Conservation (phyloP, 2,329 filamentous ascomycete genomes). For the Eurotiales sp. region DNA sequence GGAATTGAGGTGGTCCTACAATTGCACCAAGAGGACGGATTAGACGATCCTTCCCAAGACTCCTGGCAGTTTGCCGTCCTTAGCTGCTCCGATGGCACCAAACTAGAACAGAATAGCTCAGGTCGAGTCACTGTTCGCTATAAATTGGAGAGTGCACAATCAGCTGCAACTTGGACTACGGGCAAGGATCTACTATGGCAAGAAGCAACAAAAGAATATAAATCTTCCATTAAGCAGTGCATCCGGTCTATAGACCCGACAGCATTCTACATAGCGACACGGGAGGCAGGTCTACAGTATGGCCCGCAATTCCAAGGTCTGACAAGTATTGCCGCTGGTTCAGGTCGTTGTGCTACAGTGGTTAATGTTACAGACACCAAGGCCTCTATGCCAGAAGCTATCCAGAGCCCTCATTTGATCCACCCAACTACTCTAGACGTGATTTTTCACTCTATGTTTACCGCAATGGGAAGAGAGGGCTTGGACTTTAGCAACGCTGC, state of each 20-base stretch:
- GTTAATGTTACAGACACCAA: conserved; percentile 2
- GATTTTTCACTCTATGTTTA: conserved; percentile 28
- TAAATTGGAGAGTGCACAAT: background rate
- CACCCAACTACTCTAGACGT: conserved; percentile 36
- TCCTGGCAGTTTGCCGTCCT: background rate
- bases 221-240: background rate
- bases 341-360: background rate
- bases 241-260: background rate
- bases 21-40: background rate
- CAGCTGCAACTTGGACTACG: background rate
- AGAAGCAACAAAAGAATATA: background rate
- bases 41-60: background rate
- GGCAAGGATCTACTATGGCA: background rate
- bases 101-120: background rate
- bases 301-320: conserved; percentile 5
- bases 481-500: conserved; percentile 19
- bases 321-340: background rate
- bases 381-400: conserved; percentile 28
- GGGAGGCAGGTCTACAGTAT: conserved; percentile 2
- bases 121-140: conserved; percentile 1
- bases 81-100: background rate
- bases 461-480: conserved; percentile 18
- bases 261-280: background rate
- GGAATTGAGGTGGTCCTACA: background rate
- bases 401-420: conserved; percentile 29